Evolutionary conservation across 2,329 filamentous ascomycete species (phyloP).

Genomic region (Fusarium compactum): DNA sequence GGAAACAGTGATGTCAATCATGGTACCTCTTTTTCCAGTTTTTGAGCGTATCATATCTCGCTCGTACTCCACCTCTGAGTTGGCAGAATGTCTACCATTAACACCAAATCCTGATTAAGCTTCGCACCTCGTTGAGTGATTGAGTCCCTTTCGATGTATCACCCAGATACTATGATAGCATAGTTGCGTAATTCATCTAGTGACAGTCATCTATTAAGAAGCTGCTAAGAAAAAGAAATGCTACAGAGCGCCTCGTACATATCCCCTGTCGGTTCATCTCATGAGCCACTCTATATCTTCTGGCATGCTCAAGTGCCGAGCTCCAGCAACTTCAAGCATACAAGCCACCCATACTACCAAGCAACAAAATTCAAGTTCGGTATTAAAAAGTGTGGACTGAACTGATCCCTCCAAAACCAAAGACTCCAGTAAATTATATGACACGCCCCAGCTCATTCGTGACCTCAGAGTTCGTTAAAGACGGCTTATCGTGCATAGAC

Average conservation of each 20-base stretch:
- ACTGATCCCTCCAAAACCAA: conserved; percentile 55
- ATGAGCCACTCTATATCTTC: conserved; percentile 40
- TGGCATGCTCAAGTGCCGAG: conserved; percentile 37
- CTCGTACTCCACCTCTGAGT: background rate
- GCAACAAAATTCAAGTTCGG: conserved; percentile 49
- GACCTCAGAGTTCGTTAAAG: conserved; percentile 44
- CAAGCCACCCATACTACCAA: conserved; percentile 38
- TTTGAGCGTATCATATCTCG: background rate
- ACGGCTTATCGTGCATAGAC: conserved; percentile 46
- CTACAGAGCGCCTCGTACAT: conserved; percentile 47
- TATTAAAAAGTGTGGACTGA: conserved; percentile 53
- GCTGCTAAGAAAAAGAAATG: conserved; percentile 43
- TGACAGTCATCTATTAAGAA: conserved; percentile 49
- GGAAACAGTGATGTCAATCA: background rate
- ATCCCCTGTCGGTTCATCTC: conserved; percentile 37
- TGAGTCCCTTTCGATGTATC: background rate
- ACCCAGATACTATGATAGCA: background rate
- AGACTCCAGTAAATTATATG: conserved; percentile 57
- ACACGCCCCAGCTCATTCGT: conserved; percentile 48
- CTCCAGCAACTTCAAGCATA: conserved; percentile 32
- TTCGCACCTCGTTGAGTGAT: background rate
- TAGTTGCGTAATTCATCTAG: conserved; percentile 26
- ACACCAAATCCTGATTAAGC: background rate
- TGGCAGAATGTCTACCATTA: background rate
- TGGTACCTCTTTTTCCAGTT: background rate